Evolutionary conservation across 2,329 filamentous ascomycete genomes (phyloP).

Genomic region (Sporothrix curviconia): DNA sequence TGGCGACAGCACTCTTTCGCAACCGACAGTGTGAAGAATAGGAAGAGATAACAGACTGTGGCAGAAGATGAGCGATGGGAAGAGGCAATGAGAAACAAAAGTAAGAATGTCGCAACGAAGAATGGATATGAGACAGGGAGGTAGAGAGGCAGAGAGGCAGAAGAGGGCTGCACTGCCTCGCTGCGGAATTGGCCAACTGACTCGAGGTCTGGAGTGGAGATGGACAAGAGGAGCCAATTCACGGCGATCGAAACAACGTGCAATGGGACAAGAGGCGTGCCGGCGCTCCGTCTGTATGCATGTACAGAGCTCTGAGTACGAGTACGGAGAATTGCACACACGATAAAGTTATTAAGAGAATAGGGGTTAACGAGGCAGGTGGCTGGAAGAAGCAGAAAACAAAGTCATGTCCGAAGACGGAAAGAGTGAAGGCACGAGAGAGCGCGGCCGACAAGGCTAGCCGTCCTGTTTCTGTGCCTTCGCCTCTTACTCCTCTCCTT

Average conservation of each 20-base stretch:
- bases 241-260: not conserved
- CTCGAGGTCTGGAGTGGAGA: not conserved
- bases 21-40: not conserved
- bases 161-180: not conserved
- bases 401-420: not conserved
- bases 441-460: not conserved
- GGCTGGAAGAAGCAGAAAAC: not conserved
- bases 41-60: not conserved
- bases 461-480: not conserved
- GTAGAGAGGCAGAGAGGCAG: not conserved
- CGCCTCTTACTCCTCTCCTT: not conserved
- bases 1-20: too few species aligned
- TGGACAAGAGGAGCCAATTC: not conserved
- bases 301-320: too few species aligned
- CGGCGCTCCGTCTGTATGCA: too few species aligned
- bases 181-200: not conserved
- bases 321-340: too few species aligned
- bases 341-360: too few species aligned
- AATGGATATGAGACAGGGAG: not conserved
- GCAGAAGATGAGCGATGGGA: too few species aligned
- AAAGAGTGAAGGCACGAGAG: not conserved
- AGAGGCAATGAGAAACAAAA: not conserved
- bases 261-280: too few species aligned
- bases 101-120: not conserved
- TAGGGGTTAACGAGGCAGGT: too few species aligned